Base-by-base conservation (phyloP, 305 asterid species). In the Rubia occidens region DNA sequence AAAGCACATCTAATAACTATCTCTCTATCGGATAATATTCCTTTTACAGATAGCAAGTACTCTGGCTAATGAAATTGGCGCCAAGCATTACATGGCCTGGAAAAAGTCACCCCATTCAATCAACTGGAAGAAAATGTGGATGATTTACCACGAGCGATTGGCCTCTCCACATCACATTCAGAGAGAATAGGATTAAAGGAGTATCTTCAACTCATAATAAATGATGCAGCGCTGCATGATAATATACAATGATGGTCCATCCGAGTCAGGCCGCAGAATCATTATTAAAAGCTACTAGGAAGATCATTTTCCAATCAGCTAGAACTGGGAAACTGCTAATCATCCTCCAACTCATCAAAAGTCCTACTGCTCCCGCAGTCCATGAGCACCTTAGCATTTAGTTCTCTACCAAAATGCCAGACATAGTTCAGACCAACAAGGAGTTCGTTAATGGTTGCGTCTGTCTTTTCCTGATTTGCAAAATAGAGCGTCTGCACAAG, bases 401-500 rank as follows among this genome's bases (percentile, higher is more conserved):
- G 77, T 78, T 89, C 98, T 60, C 95, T 75, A n/a, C 95, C 95
- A 20, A 80, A 85, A 73, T 95, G 76, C 98, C 95, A 89, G 13
- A 88, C 76, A 76, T 91, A 89, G 80, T 91, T 91, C 78, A 91
- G 79, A 32, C 98, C 98, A 51, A 91, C 77, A 62, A 91, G 98
- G 60, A 91, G 96, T 82, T 89, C 96, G 0, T 87, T 76, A 43
- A 89, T 86, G 17, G 84, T 81, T 18, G 78, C 79, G 72, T 91
- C 98, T 0, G 96, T 88, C 84, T 85, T 91, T 44, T 83, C 95
- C 72, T 85, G 94, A 66, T 88, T 89, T 1, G 96, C 98, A 76
- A 86, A 88, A 85, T 74, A 84, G 29, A 91, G 95, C 5, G 98
- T 89, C 59, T 91, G 98, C 20, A 91, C 95, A 6, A 91, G 95